Evolutionary conservation across 495 filamentous ascomycete genomes (phyloP).

Genomic region (Xylaria longipes): DNA sequence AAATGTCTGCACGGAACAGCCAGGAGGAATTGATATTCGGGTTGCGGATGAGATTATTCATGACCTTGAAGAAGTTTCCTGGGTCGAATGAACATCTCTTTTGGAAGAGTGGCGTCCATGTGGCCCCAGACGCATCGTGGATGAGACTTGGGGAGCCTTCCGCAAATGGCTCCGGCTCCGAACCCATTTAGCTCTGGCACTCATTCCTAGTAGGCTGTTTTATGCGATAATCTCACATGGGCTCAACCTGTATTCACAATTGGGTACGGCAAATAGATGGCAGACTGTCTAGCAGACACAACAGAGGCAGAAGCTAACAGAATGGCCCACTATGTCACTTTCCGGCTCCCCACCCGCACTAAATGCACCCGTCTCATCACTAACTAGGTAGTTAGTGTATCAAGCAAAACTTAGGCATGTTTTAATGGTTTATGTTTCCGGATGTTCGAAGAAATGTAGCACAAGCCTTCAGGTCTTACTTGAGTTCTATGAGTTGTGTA

Average conservation of each 20-base stretch:
- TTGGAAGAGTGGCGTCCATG: constrained; percentile 59
- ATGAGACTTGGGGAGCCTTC: constrained; percentile 42
- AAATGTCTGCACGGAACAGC: constrained; percentile 87
- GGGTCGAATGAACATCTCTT: constrained; percentile 64
- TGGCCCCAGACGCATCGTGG: constrained; percentile 36
- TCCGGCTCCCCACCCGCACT: not conserved
- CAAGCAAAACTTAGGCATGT: not conserved
- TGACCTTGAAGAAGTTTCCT: constrained; percentile 65
- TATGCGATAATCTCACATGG: constrained; percentile 25
- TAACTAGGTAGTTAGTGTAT: not conserved
- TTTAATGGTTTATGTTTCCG: not conserved
- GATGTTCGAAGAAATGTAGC: not conserved
- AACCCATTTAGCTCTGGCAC: constrained; percentile 31
- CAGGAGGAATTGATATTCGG: constrained; percentile 85
- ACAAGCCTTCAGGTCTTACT: not conserved
- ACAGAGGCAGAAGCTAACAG: not conserved
- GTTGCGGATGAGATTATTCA: constrained; percentile 78
- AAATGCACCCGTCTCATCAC: not conserved
- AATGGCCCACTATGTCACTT: not conserved
- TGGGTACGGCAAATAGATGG: not conserved
- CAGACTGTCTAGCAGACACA: not conserved
- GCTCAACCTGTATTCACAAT: not conserved
- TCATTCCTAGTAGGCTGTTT: not conserved
- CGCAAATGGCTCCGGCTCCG: constrained; percentile 42
- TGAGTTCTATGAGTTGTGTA: not conserved